Conservation (phyloP, 441 rosid genomes). For the Populus tomentosa region DNA sequence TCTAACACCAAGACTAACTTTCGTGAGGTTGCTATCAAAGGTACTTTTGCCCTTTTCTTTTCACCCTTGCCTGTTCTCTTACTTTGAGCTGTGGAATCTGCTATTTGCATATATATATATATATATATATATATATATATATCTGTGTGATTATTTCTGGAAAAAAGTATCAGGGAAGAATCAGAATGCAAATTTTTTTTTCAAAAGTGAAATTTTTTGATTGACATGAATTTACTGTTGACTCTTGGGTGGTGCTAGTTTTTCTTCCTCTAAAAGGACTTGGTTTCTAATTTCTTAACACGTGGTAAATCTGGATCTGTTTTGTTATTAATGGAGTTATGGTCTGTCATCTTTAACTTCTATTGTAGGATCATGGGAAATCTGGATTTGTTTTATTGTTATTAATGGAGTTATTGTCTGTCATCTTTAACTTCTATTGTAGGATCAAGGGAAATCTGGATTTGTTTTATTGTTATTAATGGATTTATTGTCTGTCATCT, state of each 20-base stretch:
- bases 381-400: not conserved
- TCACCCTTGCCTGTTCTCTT: not conserved
- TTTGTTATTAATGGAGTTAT: not conserved
- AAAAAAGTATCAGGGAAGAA: too few relatives aligned
- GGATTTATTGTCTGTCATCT: not conserved
- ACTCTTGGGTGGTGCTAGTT: too few relatives aligned
- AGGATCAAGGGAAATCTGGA: not conserved
- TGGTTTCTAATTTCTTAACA: not conserved
- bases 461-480: not conserved
- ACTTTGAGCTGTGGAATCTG: not conserved
- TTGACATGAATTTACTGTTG: too few relatives aligned
- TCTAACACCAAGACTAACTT: slow-evolving; percentile 93
- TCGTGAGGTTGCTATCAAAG: slow-evolving; percentile 94
- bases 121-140: too few relatives aligned
- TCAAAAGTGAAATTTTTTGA: too few relatives aligned
- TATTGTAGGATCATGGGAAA: not conserved
- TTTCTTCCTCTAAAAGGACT: not conserved
- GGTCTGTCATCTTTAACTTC: not conserved
- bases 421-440: too few relatives aligned
- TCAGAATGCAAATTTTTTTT: too few relatives aligned
- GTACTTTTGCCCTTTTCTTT: slow-evolving; percentile 23
- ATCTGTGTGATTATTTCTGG: not conserved
- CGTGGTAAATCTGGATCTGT: not conserved
- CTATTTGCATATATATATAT: too few relatives aligned
- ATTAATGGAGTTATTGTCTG: not conserved